These are phyloP conservation scores for Exophiala oligosperma DNA, from an alignment of 2,329 filamentous ascomycete species.

Conservation along the genomic window DNA sequence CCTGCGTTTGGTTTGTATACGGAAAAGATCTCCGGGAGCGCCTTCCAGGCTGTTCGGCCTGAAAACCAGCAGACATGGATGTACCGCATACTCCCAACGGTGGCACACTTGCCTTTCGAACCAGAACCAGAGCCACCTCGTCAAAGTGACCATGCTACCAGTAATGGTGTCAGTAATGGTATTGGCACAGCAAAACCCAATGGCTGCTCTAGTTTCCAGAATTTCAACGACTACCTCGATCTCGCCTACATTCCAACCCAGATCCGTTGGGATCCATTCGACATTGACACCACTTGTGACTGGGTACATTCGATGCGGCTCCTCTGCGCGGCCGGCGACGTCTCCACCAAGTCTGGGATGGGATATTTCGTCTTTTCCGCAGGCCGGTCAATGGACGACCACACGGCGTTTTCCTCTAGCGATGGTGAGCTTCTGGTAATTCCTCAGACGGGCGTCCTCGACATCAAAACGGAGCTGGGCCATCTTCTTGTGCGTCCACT, in stretches of 20 bases:
- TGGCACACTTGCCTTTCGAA: conserved; percentile 54
- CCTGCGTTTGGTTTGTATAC: conserved; percentile 75
- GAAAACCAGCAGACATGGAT: conserved; percentile 72
- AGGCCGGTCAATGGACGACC: conserved; percentile 56
- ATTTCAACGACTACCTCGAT: not conserved
- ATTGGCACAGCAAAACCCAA: too few relatives aligned
- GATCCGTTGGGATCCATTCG: conserved; percentile 75
- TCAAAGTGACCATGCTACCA: conserved; percentile 57
- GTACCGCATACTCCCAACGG: conserved; percentile 66
- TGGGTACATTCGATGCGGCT: conserved; percentile 57
- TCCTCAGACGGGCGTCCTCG: conserved; percentile 62
- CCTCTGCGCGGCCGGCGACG: conserved; percentile 58
- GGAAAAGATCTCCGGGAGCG: conserved; percentile 72
- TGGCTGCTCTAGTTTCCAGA: too few relatives aligned
- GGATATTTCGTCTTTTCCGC: conserved; percentile 59
- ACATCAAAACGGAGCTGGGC: conserved; percentile 72
- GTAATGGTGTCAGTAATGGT: too few relatives aligned
- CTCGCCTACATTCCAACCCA: conserved; percentile 73
- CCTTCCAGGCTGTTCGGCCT: conserved; percentile 67
- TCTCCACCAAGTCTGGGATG: conserved; percentile 56
- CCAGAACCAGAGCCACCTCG: conserved; percentile 42
- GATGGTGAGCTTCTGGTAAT: conserved; percentile 69
- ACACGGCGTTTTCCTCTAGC: conserved; percentile 57
- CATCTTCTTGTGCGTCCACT: conserved; percentile 70
- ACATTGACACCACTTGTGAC: conserved; percentile 64